A percentile compares a stretch with the other conserved stretches of the same genome.
These are phyloP conservation scores for Mucor saturninus DNA, from an alignment of 371 early-diverging fungal species.

Conservation along the genomic window DNA sequence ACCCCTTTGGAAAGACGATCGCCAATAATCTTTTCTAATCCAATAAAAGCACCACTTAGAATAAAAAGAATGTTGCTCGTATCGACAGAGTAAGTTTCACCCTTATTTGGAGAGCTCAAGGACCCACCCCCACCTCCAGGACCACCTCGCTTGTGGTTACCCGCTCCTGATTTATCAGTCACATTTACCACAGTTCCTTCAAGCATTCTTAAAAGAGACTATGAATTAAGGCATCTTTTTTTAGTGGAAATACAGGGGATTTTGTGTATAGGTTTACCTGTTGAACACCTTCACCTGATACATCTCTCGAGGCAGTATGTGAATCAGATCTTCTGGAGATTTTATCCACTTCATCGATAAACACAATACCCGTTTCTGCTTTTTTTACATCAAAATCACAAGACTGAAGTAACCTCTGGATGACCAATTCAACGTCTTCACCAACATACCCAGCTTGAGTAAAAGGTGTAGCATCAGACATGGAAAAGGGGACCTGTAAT, in stretches of 20 bases:
- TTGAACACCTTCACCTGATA: slow-evolving; percentile 94
- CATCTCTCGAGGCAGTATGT: slow-evolving; percentile 83
- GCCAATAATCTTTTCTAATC: slow-evolving; percentile 81
- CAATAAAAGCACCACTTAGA: slow-evolving; percentile 90
- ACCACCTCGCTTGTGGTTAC: slow-evolving; percentile 34
- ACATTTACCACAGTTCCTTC: slow-evolving; percentile 89
- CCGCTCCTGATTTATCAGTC: slow-evolving; percentile 77
- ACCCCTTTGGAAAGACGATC: slow-evolving; percentile 80
- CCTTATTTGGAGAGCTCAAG: slow-evolving; percentile 60
- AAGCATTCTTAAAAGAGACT: slow-evolving; percentile 81
- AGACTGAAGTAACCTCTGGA: slow-evolving; percentile 84
- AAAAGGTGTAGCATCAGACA: slow-evolving; percentile 93
- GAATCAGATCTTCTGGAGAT: slow-evolving; percentile 80
- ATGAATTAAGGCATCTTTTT: not conserved
- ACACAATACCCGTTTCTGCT: slow-evolving; percentile 91
- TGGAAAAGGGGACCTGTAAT: slow-evolving; percentile 88
- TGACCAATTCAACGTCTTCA: slow-evolving; percentile 90
- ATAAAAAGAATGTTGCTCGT: slow-evolving; percentile 93
- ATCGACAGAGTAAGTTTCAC: slow-evolving; percentile 84
- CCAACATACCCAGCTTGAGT: slow-evolving; percentile 96
- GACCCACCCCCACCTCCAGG: slow-evolving; percentile 15
- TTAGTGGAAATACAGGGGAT: not conserved
- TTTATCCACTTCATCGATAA: slow-evolving; percentile 95
- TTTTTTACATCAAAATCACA: slow-evolving; percentile 86
- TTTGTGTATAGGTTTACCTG: slow-evolving; percentile 48